Percentiles rank a stretch among this genome's conserved stretches.
phyloP scores from a whole-genome alignment of 306 rosid genomes.

The Lablab purpureus region DNA sequence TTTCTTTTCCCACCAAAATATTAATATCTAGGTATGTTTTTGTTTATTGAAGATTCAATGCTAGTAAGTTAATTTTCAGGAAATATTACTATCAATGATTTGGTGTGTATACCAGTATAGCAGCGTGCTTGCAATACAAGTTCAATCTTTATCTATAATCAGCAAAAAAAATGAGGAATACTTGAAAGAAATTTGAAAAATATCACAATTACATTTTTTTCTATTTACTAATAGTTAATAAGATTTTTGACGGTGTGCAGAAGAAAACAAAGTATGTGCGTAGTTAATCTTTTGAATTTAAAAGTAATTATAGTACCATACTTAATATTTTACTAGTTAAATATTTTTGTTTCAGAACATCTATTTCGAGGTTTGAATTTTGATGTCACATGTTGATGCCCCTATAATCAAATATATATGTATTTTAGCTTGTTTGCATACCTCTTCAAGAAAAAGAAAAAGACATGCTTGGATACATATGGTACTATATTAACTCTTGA shows the following conservation, averaged over 20 bases:
- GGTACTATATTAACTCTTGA: not conserved
- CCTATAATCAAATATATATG: not conserved
- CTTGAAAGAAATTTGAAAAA: too few relatives aligned
- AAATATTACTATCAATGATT: not conserved
- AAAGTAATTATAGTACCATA: not conserved
- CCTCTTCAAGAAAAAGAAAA: too few relatives aligned
- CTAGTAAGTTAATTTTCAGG: not conserved
- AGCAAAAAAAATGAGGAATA: too few relatives aligned
- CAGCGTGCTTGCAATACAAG: too few relatives aligned
- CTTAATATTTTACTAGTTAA: not conserved
- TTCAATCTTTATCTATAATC: too few relatives aligned
- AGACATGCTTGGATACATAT: not conserved
- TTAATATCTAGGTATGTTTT: not conserved
- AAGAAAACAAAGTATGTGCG: not conserved
- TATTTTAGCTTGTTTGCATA: not conserved
- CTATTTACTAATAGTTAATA: too few relatives aligned
- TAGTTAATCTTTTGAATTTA: not conserved
- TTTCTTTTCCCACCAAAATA: not conserved
- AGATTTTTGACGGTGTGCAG: not conserved
- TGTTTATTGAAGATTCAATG: not conserved
- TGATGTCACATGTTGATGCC: not conserved
- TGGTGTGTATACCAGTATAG: too few relatives aligned
- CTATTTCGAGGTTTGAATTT: not conserved
- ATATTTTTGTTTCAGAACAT: not conserved
- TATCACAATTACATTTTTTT: too few relatives aligned